Percentiles rank a stretch among this genome's conserved stretches.
Evolutionary conservation across 2,329 filamentous ascomycete genomes (phyloP).

Genomic region (Scytalidium sp.): DNA sequence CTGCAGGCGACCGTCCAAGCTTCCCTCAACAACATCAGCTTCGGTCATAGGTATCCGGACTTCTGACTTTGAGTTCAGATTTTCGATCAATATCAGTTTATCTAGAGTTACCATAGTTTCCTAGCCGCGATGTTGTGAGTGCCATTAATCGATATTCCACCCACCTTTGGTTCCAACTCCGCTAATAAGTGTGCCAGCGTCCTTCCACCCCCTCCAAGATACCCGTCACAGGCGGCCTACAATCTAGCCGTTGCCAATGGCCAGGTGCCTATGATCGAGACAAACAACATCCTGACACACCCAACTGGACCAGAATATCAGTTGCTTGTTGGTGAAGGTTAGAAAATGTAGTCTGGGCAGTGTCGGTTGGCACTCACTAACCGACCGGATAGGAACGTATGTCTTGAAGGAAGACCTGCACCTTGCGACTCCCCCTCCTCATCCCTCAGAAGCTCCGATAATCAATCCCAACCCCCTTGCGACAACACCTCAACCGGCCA

Average conservation of each 20-base stretch:
- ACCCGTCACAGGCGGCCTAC: slow-evolving; percentile 70
- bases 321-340: slow-evolving; percentile 90
- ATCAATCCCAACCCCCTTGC: slow-evolving; percentile 88
- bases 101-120: slow-evolving; percentile 16
- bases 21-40: not conserved
- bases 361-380: not conserved
- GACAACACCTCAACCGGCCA: slow-evolving; percentile 80
- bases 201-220: slow-evolving; percentile 80
- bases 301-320: slow-evolving; percentile 82
- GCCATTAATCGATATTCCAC: slow-evolving; percentile 1
- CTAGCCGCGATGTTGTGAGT: slow-evolving; percentile 26
- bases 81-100: not conserved
- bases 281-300: slow-evolving; percentile 82
- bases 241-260: slow-evolving; percentile 69
- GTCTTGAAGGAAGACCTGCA: slow-evolving; percentile 86
- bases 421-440: slow-evolving; percentile 89
- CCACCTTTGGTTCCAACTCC: slow-evolving; percentile 8
- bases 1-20: not conserved
- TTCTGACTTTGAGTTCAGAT: not conserved
- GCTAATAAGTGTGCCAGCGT: slow-evolving; percentile 47
- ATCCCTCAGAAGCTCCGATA: slow-evolving; percentile 87
- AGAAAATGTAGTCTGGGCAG: not conserved
- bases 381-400: slow-evolving; percentile 68
- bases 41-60: not conserved
- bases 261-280: slow-evolving; percentile 79